Conservation (phyloP, 768 basidiomycete genomes). For the Rhodosporidiobolus sp. region DNA sequence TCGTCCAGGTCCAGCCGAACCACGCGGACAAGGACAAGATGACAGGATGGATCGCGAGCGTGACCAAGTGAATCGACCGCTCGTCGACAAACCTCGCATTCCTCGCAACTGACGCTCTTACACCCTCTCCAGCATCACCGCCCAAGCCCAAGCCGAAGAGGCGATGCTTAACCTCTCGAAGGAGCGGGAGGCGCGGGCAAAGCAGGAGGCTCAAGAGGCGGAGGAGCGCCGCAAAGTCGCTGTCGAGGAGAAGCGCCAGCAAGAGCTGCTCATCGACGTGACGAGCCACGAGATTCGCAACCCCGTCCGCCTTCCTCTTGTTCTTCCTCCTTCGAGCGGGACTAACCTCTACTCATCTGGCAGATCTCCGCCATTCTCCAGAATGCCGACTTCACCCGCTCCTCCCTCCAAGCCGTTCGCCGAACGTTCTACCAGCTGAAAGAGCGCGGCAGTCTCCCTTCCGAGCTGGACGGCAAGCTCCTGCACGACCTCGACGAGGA, state of each 20-base stretch:
- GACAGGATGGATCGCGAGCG: background rate
- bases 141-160: conserved; percentile 9
- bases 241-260: conserved; percentile 48
- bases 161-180: background rate
- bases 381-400: conserved; percentile 30
- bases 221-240: conserved; percentile 46
- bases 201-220: conserved; percentile 20
- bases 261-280: conserved; percentile 49
- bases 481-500: conserved; percentile 47
- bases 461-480: conserved; percentile 35
- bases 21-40: background rate
- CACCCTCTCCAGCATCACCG: conserved; percentile 5
- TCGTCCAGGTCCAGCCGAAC: background rate
- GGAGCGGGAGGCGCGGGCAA: conserved; percentile 4
- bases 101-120: background rate
- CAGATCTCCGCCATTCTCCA: conserved; percentile 47
- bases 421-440: conserved; percentile 3
- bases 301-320: conserved; percentile 2
- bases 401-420: conserved; percentile 17
- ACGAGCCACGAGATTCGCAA: conserved; percentile 49
- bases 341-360: background rate
- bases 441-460: background rate
- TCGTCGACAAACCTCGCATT: too few relatives aligned
- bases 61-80: background rate
- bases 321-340: background rate